Evolutionary conservation across 805 yeast genomes (phyloP), one percentile per base, ranked within the genome.

Genomic region (Hanseniaspora jakobsenii): DNA sequence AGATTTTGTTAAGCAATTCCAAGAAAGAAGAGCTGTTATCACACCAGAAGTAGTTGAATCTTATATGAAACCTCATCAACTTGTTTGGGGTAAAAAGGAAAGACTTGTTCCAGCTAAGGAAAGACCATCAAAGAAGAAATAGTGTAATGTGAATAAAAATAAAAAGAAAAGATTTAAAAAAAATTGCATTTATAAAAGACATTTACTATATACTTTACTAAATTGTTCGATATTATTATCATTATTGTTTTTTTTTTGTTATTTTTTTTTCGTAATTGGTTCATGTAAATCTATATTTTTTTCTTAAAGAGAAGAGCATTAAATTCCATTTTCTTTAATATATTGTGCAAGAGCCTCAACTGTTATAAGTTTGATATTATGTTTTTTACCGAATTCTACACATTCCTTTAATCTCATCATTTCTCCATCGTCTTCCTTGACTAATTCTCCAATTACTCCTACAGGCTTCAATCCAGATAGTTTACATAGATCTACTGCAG

Each of bases 321-420:
- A 21, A 38, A 34, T 28, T 8, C 46, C 46, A 22, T 50, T 38
- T 31, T 48, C 39, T 37, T 59, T 53, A 28, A 78, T 65, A 59
- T 77, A 68, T 50, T 73, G 70, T 14, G 72, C 78, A 50, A 87
- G 58, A 49, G 76, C 81, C 52, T 84, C 82, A 54, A 89, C 87
- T 26, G 86, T 80, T 50, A 89, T 77, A 18, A 84, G 64, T 58
- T 80, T 81, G 49, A 91, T 64, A 38, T 68, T 68, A 54, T 73
- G 75, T 52, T 72, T 60, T 54, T 71, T 60, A 34, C 82, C 71
- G 58, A 91, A 91, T 55, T 66, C 66, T 36, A 71, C 62, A 63
- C 97, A 91, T 58, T 91, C 95, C 50, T 77, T 81, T 50, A 86
- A 67, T 60, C 98, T 77, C 79, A 87, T 85, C 97, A 91, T 91